A percentile compares a stretch with the other conserved stretches of the same genome.
Evolutionary conservation across 495 filamentous ascomycete genomes (phyloP).

Genomic region (Parathielavia hyrcaniae): DNA sequence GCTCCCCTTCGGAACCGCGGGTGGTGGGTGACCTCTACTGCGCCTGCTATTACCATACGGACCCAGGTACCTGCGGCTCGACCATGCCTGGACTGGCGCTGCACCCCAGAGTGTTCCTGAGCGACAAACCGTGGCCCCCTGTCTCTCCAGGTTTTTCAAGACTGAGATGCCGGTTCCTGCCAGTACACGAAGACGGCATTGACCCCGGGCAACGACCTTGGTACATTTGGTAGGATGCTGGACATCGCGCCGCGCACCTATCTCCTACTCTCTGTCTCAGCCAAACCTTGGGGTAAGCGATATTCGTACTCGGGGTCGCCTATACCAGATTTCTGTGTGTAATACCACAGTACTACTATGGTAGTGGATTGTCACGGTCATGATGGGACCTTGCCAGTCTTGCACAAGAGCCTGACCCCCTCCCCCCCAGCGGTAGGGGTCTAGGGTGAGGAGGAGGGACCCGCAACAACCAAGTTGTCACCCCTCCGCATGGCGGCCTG

Average conservation of each 20-base stretch:
- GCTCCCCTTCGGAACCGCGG: constrained; percentile 17
- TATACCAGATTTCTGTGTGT: too few species aligned
- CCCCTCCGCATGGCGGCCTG: constrained; percentile 30
- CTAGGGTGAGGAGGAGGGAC: constrained; percentile 11
- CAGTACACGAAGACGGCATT: constrained; percentile 32
- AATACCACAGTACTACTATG: too few species aligned
- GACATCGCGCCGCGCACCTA: constrained; percentile 17
- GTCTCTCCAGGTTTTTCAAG: constrained; percentile 8
- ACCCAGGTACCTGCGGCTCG: constrained; percentile 31
- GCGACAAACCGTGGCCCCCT: constrained; percentile 27
- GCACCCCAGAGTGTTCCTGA: constrained; percentile 29
- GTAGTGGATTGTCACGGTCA: too few species aligned
- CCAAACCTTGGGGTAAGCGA: constrained; percentile 28
- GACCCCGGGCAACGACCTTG: constrained; percentile 17
- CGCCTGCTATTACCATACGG: constrained; percentile 31
- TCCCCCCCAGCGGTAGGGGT: constrained; percentile 6
- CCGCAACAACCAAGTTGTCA: constrained; percentile 18
- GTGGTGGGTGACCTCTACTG: constrained; percentile 27
- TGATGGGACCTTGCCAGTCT: too few species aligned
- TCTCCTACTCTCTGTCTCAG: constrained; percentile 33
- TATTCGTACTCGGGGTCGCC: constrained; percentile 22
- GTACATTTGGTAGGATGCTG: not conserved
- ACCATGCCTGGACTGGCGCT: constrained; percentile 27
- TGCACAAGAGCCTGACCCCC: constrained; percentile 20
- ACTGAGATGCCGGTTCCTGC: constrained; percentile 6